Conservation (phyloP, 805 yeast species). For the Sungouiozyma intestinalis region DNA sequence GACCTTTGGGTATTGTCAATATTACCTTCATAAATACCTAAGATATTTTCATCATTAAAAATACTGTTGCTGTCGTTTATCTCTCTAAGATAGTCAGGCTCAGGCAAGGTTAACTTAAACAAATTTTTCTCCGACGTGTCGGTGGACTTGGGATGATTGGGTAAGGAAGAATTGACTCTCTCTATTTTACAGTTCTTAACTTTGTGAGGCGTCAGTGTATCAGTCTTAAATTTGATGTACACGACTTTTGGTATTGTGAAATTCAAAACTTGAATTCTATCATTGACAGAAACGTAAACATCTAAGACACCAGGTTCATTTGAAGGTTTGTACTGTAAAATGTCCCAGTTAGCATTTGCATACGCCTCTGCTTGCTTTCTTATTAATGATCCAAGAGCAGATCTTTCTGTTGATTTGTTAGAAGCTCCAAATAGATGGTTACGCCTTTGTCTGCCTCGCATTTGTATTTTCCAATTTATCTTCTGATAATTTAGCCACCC, state of each 20-base stretch:
- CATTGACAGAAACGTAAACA: constrained; percentile 59
- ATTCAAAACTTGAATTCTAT: constrained; percentile 60
- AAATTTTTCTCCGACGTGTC: constrained; percentile 36
- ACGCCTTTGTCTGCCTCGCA: constrained; percentile 62
- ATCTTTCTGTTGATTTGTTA: constrained; percentile 41
- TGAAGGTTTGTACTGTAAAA: constrained; percentile 57
- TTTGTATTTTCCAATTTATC: constrained; percentile 76
- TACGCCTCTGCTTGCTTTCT: constrained; percentile 70
- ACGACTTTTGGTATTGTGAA: constrained; percentile 68
- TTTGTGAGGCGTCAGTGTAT: constrained; percentile 30
- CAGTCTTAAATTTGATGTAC: constrained; percentile 53
- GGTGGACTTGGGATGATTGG: constrained; percentile 45
- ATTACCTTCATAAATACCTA: constrained; percentile 69
- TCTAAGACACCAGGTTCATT: constrained; percentile 63
- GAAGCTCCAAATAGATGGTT: constrained; percentile 67
- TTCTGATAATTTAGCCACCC: constrained; percentile 69
- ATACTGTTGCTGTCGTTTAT: constrained; percentile 47
- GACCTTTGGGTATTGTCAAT: constrained; percentile 61
- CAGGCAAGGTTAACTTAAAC: constrained; percentile 61
- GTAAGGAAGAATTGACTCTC: constrained; percentile 50
- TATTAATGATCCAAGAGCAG: constrained; percentile 58
- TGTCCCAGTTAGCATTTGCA: constrained; percentile 76
- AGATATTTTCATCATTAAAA: constrained; percentile 48
- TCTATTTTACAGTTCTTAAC: constrained; percentile 47
- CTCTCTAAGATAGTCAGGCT: constrained; percentile 48